Evolutionary conservation across 805 yeast genomes (phyloP), one percentile per base, ranked within the genome.

Genomic region (Candida schatavii): DNA sequence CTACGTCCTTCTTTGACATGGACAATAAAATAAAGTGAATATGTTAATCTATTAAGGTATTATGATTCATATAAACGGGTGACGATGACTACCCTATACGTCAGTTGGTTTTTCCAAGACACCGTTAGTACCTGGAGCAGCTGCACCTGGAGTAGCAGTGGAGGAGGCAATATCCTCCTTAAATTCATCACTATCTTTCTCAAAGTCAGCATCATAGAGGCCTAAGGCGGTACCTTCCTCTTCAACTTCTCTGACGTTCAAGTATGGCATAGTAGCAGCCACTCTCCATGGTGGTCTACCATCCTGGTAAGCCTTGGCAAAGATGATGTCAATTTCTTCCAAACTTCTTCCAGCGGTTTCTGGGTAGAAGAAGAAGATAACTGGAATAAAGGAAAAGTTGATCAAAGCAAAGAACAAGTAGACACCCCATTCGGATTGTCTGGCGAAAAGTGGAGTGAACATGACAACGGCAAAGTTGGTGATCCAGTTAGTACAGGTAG

Each of bases 261-360:
- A 69, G 58, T 74, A 75, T 30, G 88, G 88, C 72, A 83, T 53
- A 42, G 72, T 65, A 30, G 73, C 69, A 39, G 89, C 89, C 37
- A 84, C 83, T 59, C 78, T 70, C 75, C 72, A 83, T 26, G 83
- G 78, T 47, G 71, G 74, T 49, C 72, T 73, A 38, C 73, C 72
- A 46, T 84, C 89, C 35, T 63, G 71, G 49, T 73, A 62, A 5
- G 85, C 76, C 64, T 77, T 78, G 54, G 86, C 85, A 48, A 70
- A 79, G 42, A 84, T 80, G 55, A 81, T 80, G 57, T 71, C 74
- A 42, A 67, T 64, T 54, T 71, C 77, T 60, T 68, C 73, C 61
- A 69, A 69, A 27, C 65, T 51, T 56, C 72, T 61, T 35, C 71
- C 75, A 25, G 69, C 74, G 25, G 72, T 68, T 55, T 66, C 75